Conservation (phyloP, 2,329 filamentous ascomycete species). For the Chaetomium olivaceum region DNA sequence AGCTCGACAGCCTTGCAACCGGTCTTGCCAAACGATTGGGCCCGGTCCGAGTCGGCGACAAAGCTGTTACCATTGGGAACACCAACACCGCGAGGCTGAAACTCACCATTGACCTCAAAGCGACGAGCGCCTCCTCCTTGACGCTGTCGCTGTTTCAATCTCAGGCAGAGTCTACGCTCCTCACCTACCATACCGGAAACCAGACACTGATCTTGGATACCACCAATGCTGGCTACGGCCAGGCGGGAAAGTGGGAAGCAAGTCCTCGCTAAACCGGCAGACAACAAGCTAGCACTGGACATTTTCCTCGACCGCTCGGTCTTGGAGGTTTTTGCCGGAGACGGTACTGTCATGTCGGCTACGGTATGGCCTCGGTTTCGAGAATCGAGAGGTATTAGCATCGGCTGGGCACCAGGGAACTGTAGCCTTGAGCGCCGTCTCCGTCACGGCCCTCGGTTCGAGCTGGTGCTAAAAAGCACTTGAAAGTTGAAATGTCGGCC, state of each 20-base stretch:
- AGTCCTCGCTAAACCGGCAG: constrained; percentile 24
- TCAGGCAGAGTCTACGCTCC: constrained; percentile 30
- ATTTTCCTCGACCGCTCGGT: constrained; percentile 37
- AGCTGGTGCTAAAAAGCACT: constrained; percentile 14
- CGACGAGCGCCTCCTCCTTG: constrained; percentile 34
- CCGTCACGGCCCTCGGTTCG: constrained; percentile 13
- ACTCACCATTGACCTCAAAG: constrained; percentile 31
- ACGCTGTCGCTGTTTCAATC: constrained; percentile 34
- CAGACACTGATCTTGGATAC: constrained; percentile 36
- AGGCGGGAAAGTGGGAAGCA: constrained; percentile 35
- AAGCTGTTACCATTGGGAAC: constrained; percentile 28
- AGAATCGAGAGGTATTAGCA: constrained; percentile 34
- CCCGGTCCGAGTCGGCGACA: constrained; percentile 22
- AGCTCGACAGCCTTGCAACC: constrained; percentile 31
- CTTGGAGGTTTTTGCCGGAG: constrained; percentile 36
- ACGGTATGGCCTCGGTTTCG: constrained; percentile 34
- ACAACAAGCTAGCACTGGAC: constrained; percentile 34
- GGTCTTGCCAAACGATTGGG: constrained; percentile 27
- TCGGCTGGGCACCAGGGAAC: constrained; percentile 18
- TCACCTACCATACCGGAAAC: constrained; percentile 31
- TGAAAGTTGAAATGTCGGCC: not conserved
- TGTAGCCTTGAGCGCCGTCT: not conserved
- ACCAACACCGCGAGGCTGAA: constrained; percentile 33
- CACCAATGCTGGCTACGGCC: constrained; percentile 36
- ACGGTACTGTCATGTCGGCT: constrained; percentile 36